phyloP scores from a whole-genome alignment of 1,139 yeast genomes.

The Suhomyces bolitotheri region DNA sequence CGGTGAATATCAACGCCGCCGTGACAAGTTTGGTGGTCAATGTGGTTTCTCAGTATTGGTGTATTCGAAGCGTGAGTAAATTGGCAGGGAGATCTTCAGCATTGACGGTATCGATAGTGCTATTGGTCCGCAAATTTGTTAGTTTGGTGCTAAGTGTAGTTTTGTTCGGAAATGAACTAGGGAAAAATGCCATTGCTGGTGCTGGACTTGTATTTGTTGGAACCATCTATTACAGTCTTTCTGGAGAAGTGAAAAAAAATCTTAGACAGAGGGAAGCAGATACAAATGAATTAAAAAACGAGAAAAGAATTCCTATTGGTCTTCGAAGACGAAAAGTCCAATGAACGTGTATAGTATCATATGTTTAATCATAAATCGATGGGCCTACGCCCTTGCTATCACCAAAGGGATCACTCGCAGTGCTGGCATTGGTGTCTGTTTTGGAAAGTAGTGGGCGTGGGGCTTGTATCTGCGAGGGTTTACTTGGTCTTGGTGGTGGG shows the following conservation, averaged over 20 bases:
- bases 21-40: conserved; percentile 39
- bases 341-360: too few relatives aligned
- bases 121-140: conserved; percentile 59
- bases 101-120: conserved; percentile 58
- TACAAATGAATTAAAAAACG: too few relatives aligned
- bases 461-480: conserved; percentile 23
- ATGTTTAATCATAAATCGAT: conserved; percentile 20
- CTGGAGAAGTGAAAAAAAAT: background rate
- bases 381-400: conserved; percentile 53
- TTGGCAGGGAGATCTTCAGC: conserved; percentile 60
- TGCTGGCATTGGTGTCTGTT: conserved; percentile 29
- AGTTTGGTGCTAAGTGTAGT: conserved; percentile 56
- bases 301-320: too few relatives aligned
- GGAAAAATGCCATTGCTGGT: conserved; percentile 45
- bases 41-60: conserved; percentile 60
- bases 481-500: conserved; percentile 39
- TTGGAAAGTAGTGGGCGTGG: conserved; percentile 18
- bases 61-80: conserved; percentile 67
- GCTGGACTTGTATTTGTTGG: conserved; percentile 54
- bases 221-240: conserved; percentile 44
- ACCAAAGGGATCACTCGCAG: conserved; percentile 67
- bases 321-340: background rate
- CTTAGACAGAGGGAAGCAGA: too few relatives aligned
- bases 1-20: conserved; percentile 11
- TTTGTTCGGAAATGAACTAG: conserved; percentile 47